Evolutionary conservation across 2,329 filamentous ascomycete genomes (phyloP).

Genomic region (Calcarisporium arbuscula): DNA sequence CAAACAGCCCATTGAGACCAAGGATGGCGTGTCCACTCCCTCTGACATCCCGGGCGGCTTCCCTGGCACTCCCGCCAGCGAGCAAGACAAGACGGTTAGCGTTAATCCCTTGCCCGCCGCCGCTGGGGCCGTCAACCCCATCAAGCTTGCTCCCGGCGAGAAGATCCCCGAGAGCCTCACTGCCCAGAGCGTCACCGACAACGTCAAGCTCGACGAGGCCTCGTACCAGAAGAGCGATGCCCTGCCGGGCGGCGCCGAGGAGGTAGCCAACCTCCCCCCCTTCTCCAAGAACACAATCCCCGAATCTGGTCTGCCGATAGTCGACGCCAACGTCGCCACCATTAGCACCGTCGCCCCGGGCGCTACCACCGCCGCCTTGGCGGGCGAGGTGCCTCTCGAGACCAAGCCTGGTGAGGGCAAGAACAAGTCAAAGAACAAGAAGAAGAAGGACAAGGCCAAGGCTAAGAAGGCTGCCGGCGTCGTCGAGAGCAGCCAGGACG

Average conservation of each 20-base stretch:
- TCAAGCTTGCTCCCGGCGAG: conserved; percentile 73
- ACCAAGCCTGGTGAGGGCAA: conserved; percentile 29
- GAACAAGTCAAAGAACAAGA: conserved; percentile 38
- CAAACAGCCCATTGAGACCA: conserved; percentile 24
- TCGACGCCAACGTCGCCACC: conserved; percentile 31
- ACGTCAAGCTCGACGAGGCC: conserved; percentile 73
- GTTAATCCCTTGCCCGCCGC: conserved; percentile 58
- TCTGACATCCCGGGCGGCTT: conserved; percentile 38
- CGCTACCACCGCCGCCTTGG: conserved; percentile 63
- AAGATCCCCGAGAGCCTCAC: conserved; percentile 67
- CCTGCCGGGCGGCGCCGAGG: conserved; percentile 35
- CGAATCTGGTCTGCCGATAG: conserved; percentile 72
- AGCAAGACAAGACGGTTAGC: conserved; percentile 47
- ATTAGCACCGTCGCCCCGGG: conserved; percentile 48
- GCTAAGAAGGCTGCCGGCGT: too few species aligned
- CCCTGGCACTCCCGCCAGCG: conserved; percentile 60
- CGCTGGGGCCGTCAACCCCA: conserved; percentile 66
- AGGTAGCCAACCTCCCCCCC: conserved; percentile 41
- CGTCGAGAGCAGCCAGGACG: conserved; percentile 66
- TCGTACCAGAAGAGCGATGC: conserved; percentile 80
- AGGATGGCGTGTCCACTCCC: conserved; percentile 19
- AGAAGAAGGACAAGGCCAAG: too few species aligned
- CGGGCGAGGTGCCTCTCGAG: conserved; percentile 61
- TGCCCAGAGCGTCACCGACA: conserved; percentile 60
- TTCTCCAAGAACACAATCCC: conserved; percentile 64